Conservation (phyloP, 202 grass and related monocot genomes). For the Zizania palustris region DNA sequence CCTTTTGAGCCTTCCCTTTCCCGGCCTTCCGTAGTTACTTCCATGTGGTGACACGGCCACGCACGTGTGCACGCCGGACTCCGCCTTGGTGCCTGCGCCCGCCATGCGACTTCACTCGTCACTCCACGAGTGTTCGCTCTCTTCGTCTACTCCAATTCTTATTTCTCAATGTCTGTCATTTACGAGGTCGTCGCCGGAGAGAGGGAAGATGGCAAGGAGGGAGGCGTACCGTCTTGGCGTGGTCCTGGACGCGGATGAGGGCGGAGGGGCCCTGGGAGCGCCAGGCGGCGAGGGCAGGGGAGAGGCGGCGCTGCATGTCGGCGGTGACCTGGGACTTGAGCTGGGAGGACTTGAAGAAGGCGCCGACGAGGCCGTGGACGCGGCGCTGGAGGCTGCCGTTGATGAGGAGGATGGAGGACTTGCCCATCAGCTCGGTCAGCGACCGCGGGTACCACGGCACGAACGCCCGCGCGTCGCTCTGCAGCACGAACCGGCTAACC, state of each 20-base stretch:
- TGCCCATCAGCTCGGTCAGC: constrained; percentile 89
- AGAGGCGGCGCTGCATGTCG: constrained; percentile 71
- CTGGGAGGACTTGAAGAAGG: constrained; percentile 87
- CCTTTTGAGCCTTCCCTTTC: constrained; percentile 28
- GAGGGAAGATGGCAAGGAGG: neutral
- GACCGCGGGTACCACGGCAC: constrained; percentile 97
- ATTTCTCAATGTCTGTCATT: too few relatives aligned
- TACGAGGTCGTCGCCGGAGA: neutral
- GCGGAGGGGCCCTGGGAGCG: constrained; percentile 27
- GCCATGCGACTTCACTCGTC: constrained; percentile 40
- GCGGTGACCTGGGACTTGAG: constrained; percentile 86
- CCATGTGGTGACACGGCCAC: constrained; percentile 82
- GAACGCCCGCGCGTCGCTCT: constrained; percentile 77
- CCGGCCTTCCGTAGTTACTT: constrained; percentile 46
- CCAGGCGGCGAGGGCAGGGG: constrained; percentile 46
- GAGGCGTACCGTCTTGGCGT: constrained; percentile 73
- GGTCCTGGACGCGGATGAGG: constrained; percentile 77
- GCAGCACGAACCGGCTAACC: constrained; percentile 73
- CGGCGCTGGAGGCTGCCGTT: constrained; percentile 76
- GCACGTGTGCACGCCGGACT: constrained; percentile 71
- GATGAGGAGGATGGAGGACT: constrained; percentile 95
- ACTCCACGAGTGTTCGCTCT: neutral
- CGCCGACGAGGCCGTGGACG: constrained; percentile 82
- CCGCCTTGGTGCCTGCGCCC: constrained; percentile 51
- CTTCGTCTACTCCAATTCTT: neutral